phyloP scores from a whole-genome alignment of 352 stramenopile species.

The Phytophthora pisi region DNA sequence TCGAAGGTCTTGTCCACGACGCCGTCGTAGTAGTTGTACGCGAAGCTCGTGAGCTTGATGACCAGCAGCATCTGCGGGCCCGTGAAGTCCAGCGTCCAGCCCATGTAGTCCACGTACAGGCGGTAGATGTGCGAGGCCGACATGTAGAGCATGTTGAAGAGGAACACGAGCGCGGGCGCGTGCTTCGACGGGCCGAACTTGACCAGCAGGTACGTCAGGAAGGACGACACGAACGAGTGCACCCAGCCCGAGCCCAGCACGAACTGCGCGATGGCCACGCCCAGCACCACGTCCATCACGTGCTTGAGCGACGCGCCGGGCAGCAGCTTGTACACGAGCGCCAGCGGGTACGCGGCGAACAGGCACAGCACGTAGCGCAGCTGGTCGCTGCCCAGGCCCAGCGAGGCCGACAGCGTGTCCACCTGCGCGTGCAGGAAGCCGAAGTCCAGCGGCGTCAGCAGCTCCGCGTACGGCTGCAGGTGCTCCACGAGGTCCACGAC shows the following conservation, averaged over 20 bases:
- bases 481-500: slow-evolving; percentile 44
- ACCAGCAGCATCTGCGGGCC: slow-evolving; percentile 93
- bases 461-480: slow-evolving; percentile 53
- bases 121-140: slow-evolving; percentile 94
- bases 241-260: slow-evolving; percentile 93
- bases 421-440: slow-evolving; percentile 55
- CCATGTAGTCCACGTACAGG: slow-evolving; percentile 96
- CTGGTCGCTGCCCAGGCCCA: slow-evolving; percentile 44
- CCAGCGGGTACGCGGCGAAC: slow-evolving; percentile 93
- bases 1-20: slow-evolving; percentile 40
- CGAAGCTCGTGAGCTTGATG: slow-evolving; percentile 98
- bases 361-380: slow-evolving; percentile 89
- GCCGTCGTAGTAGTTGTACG: slow-evolving; percentile 98
- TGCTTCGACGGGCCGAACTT: slow-evolving; percentile 18
- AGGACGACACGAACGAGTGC: slow-evolving; percentile 92
- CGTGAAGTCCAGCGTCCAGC: slow-evolving; percentile 88
- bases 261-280: slow-evolving; percentile 95
- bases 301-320: slow-evolving; percentile 84
- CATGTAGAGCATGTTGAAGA: slow-evolving; percentile 96
- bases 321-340: slow-evolving; percentile 84
- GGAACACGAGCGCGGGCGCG: slow-evolving; percentile 85
- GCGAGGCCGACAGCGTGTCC: slow-evolving; percentile 40
- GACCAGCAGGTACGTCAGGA: slow-evolving; percentile 87
- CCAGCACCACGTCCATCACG: slow-evolving; percentile 90
- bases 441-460: slow-evolving; percentile 62